Conservation (phyloP, 1,284 basidiomycete species). For the Takashimella tepidaria region DNA sequence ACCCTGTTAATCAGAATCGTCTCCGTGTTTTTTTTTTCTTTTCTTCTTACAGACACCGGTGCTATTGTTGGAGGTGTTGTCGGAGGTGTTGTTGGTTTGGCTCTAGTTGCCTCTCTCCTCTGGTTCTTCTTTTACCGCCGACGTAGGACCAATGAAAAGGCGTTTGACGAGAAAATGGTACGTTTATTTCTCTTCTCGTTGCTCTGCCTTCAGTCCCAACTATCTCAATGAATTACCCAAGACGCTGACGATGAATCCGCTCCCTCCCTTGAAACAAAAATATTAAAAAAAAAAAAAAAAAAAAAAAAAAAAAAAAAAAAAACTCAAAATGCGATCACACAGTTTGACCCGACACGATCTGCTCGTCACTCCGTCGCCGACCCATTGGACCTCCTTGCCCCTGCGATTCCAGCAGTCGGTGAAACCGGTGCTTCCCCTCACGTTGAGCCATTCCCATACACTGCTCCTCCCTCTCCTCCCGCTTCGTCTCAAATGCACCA, state of each 20-base stretch:
- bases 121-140: slow-evolving; percentile 39
- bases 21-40: too few relatives aligned
- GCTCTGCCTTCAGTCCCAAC: too few relatives aligned
- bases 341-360: slow-evolving; percentile 40
- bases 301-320: too few relatives aligned
- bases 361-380: slow-evolving; percentile 39
- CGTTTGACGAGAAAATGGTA: slow-evolving; percentile 48
- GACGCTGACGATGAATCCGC: too few relatives aligned
- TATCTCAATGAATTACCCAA: too few relatives aligned
- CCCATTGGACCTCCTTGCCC: slow-evolving; percentile 36
- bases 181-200: slow-evolving; percentile 12
- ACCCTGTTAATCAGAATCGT: not conserved
- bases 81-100: slow-evolving; percentile 42
- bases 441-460: slow-evolving; percentile 33
- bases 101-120: slow-evolving; percentile 30
- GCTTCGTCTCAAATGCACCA: not conserved
- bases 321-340: too few relatives aligned
- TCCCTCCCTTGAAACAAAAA: too few relatives aligned
- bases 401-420: slow-evolving; percentile 28
- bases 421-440: slow-evolving; percentile 12
- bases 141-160: slow-evolving; percentile 25
- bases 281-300: too few relatives aligned
- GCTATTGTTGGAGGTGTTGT: slow-evolving; percentile 48
- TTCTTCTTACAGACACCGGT: slow-evolving; percentile 38
- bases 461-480: not conserved